phyloP scores from a whole-genome alignment of 176 grass and related monocot species.

The Raddia distichophylla region DNA sequence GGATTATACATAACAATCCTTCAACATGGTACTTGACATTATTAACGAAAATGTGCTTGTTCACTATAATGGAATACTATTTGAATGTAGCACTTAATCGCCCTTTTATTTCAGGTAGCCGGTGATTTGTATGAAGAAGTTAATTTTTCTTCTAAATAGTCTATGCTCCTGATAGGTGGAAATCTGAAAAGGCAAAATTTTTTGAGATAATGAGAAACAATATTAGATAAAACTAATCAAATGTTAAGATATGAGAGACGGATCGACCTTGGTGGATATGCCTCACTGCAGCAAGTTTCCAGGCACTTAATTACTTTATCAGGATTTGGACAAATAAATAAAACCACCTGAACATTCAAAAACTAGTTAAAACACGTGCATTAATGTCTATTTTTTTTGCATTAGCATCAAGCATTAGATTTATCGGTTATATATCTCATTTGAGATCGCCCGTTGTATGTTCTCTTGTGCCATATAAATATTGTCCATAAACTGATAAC shows the following conservation, averaged over 20 bases:
- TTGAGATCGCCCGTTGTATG: no score
- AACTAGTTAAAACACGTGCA: constrained; percentile 24
- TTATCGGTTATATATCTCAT: no score
- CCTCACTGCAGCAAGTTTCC: constrained; percentile 68
- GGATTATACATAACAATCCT: no score
- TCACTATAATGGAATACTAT: constrained; percentile 3
- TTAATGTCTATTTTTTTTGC: no score
- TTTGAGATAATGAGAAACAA: not conserved
- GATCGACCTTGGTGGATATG: constrained; percentile 77
- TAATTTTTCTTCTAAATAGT: constrained; percentile 59
- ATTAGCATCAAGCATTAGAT: no score
- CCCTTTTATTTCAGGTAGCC: no score
- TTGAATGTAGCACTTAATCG: constrained; percentile 42
- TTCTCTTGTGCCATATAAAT: no score
- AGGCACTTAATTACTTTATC: constrained; percentile 75
- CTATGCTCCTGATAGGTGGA: constrained; percentile 54
- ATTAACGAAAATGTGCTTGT: no score
- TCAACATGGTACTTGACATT: no score
- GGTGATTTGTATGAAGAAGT: not conserved
- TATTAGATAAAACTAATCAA: not conserved
- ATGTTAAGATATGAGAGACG: not conserved
- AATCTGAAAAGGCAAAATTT: constrained; percentile 50
- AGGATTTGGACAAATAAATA: constrained; percentile 68
- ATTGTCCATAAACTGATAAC: no score
- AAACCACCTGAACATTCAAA: constrained; percentile 54